These are phyloP conservation scores for Arbutus unedo DNA, from an alignment of 148 eudicot genomes.

Conservation along the genomic window DNA sequence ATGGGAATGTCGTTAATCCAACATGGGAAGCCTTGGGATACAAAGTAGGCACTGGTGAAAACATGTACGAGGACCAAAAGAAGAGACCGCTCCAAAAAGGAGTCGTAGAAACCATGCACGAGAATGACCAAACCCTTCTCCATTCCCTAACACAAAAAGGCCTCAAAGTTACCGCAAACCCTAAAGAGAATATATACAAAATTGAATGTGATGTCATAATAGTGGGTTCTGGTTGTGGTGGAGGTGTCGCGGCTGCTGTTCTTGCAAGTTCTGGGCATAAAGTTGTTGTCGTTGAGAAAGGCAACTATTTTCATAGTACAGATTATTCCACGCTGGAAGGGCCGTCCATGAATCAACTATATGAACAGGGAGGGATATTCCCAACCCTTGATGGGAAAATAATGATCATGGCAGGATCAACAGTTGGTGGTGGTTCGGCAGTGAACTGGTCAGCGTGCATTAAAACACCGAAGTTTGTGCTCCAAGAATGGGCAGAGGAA, in stretches of 20 bases:
- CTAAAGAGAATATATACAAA: constrained; percentile 28
- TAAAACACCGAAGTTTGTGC: constrained; percentile 47
- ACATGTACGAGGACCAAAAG: constrained; percentile 10
- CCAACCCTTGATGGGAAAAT: constrained; percentile 46
- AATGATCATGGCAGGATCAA: constrained; percentile 50
- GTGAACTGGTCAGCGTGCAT: constrained; percentile 69
- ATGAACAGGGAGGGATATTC: constrained; percentile 43
- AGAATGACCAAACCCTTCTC: constrained; percentile 29
- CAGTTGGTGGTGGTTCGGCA: constrained; percentile 66
- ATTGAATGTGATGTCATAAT: constrained; percentile 60
- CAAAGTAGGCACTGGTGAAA: constrained; percentile 21
- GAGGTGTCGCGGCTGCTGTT: constrained; percentile 67
- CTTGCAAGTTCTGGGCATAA: constrained; percentile 58
- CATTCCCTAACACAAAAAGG: constrained; percentile 41
- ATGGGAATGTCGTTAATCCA: constrained; percentile 36
- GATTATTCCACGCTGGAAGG: constrained; percentile 61
- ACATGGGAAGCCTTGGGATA: constrained; percentile 65
- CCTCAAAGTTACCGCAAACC: constrained; percentile 34
- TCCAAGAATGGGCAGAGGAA: constrained; percentile 51
- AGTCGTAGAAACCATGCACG: constrained; percentile 42
- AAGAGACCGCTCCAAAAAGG: constrained; percentile 55
- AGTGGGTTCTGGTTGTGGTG: constrained; percentile 70
- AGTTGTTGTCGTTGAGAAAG: constrained; percentile 66
- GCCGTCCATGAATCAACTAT: constrained; percentile 53
- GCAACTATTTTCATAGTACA: constrained; percentile 46